Evolutionary conservation across 139 green algal genomes (phyloP).

Genomic region (Ettlia oleoabundans): DNA sequence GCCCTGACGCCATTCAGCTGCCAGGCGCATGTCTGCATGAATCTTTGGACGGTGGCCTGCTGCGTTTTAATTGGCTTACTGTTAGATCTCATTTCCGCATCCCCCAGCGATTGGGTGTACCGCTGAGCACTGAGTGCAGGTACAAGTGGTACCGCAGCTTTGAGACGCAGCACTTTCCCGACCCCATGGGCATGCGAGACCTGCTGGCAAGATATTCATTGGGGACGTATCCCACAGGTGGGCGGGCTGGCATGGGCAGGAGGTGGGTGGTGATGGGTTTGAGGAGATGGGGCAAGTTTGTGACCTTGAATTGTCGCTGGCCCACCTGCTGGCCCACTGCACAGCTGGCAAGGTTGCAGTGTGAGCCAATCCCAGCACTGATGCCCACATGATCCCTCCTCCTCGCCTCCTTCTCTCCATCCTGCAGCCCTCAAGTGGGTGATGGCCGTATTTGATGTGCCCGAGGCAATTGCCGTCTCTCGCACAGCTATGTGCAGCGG

Average conservation of each 20-base stretch:
- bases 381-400: background rate
- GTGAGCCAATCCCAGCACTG: too few species aligned
- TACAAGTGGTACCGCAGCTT: conserved; percentile 82
- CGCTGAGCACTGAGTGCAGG: background rate
- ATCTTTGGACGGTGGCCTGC: too few species aligned
- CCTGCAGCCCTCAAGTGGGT: conserved; percentile 62
- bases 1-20: too few species aligned
- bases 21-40: too few species aligned
- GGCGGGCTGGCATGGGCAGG: background rate
- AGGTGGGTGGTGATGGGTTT: too few species aligned
- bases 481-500: conserved; percentile 71
- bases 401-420: background rate
- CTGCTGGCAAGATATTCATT: conserved; percentile 60
- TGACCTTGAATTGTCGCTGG: too few species aligned
- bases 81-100: too few species aligned
- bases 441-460: conserved; percentile 87
- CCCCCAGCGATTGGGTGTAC: too few species aligned
- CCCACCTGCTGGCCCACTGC: background rate
- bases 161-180: conserved; percentile 82
- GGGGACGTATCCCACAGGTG: conserved; percentile 73
- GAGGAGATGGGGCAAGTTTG: too few species aligned
- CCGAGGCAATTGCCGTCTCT: conserved; percentile 80
- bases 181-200: conserved; percentile 76
- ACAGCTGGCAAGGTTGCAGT: too few species aligned
- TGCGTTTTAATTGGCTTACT: too few species aligned